These are phyloP conservation scores for Zalerion maritima DNA, from an alignment of 495 filamentous ascomycete genomes.

Conservation along the genomic window DNA sequence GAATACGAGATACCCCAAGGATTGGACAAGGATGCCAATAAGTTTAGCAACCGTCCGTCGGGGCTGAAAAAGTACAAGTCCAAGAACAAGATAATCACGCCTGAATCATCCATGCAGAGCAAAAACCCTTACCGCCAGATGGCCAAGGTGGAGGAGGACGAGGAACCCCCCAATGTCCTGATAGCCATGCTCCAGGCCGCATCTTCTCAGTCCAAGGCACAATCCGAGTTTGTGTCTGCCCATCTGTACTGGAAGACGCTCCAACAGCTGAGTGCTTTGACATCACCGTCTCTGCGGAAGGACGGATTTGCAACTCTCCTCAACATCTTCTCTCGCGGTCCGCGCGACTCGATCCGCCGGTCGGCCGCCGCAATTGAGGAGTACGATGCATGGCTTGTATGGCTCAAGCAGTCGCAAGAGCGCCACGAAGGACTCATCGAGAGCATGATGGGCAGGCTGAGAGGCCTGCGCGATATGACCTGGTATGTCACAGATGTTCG, in stretches of 20 bases:
- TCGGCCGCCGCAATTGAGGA: slow-evolving; percentile 53
- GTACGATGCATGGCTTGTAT: slow-evolving; percentile 62
- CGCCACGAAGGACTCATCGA: slow-evolving; percentile 50
- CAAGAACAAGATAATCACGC: slow-evolving; percentile 34
- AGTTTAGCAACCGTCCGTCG: slow-evolving; percentile 48
- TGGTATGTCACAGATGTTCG: slow-evolving; percentile 97
- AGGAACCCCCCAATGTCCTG: slow-evolving; percentile 33
- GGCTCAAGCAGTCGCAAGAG: slow-evolving; percentile 60
- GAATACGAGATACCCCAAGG: slow-evolving; percentile 62
- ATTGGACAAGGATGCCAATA: slow-evolving; percentile 33
- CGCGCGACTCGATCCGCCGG: slow-evolving; percentile 50
- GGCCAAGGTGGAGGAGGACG: slow-evolving; percentile 15
- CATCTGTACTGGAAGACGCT: slow-evolving; percentile 57
- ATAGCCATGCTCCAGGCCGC: slow-evolving; percentile 57
- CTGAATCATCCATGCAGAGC: slow-evolving; percentile 30
- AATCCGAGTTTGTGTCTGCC: slow-evolving; percentile 55
- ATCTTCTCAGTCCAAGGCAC: slow-evolving; percentile 47
- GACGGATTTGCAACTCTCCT: slow-evolving; percentile 55
- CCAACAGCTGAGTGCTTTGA: slow-evolving; percentile 45
- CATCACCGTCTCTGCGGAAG: slow-evolving; percentile 45
- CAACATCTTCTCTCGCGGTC: slow-evolving; percentile 53
- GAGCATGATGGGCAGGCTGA: slow-evolving; percentile 49
- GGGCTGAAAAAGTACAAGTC: slow-evolving; percentile 33
- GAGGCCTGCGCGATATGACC: slow-evolving; percentile 80
- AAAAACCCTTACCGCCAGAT: slow-evolving; percentile 39